These are phyloP conservation scores for Backusella morwellensis DNA, from an alignment of 192 early-diverging fungal genomes.

Conservation along the genomic window DNA sequence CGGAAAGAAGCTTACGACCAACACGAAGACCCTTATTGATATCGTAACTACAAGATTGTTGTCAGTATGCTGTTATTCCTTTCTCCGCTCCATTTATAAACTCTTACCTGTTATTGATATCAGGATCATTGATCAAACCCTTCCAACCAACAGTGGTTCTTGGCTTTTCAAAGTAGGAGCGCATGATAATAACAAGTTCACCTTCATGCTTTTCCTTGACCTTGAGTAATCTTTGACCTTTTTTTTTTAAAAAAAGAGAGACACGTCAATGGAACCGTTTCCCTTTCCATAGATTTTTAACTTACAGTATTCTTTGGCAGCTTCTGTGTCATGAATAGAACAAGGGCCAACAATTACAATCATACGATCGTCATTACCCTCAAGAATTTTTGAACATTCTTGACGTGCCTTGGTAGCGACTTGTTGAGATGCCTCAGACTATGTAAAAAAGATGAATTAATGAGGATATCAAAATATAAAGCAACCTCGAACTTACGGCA, in stretches of 20 bases:
- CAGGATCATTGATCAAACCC: constrained; percentile 82
- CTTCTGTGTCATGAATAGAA: constrained; percentile 90
- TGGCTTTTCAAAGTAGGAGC: constrained; percentile 98
- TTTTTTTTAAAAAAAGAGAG: background rate
- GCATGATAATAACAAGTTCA: constrained; percentile 90
- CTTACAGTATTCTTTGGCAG: constrained; percentile 83
- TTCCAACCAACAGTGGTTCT: constrained; percentile 94
- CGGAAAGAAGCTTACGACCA: constrained; percentile 75
- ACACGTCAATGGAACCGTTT: background rate
- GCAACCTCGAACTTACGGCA: constrained; percentile 42
- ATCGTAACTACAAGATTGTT: constrained; percentile 59
- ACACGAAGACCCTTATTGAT: constrained; percentile 96
- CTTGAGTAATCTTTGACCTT: constrained; percentile 26
- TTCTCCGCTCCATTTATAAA: background rate
- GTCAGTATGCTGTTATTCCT: background rate
- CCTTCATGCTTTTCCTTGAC: constrained; percentile 63
- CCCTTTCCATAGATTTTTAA: background rate
- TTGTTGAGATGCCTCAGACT: constrained; percentile 33
- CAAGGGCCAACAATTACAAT: constrained; percentile 94
- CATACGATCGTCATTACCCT: constrained; percentile 81
- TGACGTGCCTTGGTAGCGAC: constrained; percentile 51
- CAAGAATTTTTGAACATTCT: constrained; percentile 71
- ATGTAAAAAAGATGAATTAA: background rate
- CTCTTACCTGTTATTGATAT: constrained; percentile 56
- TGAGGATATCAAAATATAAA: background rate